Conservation (phyloP, 331 rosid species). For the Spiraea crenata region DNA sequence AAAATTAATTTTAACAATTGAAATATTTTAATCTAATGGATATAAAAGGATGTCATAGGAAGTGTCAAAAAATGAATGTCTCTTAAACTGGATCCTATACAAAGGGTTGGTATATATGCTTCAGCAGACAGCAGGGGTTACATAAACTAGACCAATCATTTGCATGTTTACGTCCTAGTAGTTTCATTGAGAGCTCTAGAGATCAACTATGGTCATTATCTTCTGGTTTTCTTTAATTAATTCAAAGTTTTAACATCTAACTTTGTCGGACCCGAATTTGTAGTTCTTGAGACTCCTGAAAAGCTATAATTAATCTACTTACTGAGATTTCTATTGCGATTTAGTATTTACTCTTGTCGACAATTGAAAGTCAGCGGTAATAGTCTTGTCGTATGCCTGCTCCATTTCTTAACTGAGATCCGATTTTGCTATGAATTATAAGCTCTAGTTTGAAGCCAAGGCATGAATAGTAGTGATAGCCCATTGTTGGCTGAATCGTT, state of each 20-base stretch:
- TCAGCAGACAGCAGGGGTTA: not conserved
- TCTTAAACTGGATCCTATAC: too few relatives aligned
- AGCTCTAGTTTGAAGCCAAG: too few relatives aligned
- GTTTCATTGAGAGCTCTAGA: not conserved
- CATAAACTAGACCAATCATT: not conserved
- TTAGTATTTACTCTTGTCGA: not conserved
- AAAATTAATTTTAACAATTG: too few relatives aligned
- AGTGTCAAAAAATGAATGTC: too few relatives aligned
- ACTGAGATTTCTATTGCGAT: not conserved
- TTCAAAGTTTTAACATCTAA: too few relatives aligned
- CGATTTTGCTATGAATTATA: too few relatives aligned
- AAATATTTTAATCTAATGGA: too few relatives aligned
- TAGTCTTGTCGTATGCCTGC: not conserved
- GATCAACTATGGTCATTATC: not conserved
- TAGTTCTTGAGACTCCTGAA: not conserved
- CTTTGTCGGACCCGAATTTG: not conserved
- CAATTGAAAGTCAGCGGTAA: slow-evolving; percentile 6
- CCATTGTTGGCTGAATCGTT: too few relatives aligned
- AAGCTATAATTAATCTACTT: not conserved
- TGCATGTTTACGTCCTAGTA: not conserved
- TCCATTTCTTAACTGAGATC: too few relatives aligned
- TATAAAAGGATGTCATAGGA: too few relatives aligned
- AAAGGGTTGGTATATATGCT: not conserved
- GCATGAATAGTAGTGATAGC: too few relatives aligned
- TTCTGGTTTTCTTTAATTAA: not conserved